A percentile compares a stretch with the other conserved stretches of the same genome.
Conservation (phyloP, 257 asterid genomes). For the Nyctanthes arbortristis region DNA sequence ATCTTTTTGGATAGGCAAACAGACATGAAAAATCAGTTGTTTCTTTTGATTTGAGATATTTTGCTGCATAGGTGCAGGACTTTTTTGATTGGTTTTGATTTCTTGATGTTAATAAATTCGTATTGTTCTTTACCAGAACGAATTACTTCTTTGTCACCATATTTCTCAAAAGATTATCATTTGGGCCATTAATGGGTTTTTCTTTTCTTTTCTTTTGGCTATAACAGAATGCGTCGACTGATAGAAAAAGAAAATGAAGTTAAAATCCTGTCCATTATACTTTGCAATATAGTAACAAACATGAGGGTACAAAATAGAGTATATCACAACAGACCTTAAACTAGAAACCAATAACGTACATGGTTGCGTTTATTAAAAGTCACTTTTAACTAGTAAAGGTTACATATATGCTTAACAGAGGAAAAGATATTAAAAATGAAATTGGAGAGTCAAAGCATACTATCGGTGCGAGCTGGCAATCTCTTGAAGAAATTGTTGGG, state of each 20-base stretch:
- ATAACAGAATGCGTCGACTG: too few species aligned
- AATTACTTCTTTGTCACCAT: too few species aligned
- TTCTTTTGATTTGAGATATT: not conserved
- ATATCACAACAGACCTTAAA: not conserved
- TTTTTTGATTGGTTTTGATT: constrained; percentile 11
- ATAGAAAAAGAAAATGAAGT: too few species aligned
- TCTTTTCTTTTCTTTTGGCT: too few species aligned
- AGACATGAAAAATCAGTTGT: not conserved
- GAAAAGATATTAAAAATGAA: not conserved
- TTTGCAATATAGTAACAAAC: not conserved
- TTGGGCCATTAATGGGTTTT: too few species aligned
- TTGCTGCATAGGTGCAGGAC: constrained; percentile 8
- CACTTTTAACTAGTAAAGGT: too few species aligned
- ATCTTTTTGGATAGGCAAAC: too few species aligned
- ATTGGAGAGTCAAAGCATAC: constrained; percentile 51
- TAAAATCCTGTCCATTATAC: not conserved
- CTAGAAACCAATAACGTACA: not conserved
- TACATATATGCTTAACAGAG: too few species aligned
- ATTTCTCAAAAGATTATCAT: too few species aligned
- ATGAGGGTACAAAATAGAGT: not conserved
- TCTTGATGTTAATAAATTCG: not conserved
- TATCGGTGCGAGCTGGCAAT: constrained; percentile 59
- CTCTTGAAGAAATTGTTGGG: constrained; percentile 78
- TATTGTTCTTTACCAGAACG: not conserved
- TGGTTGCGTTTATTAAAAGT: not conserved